A percentile compares a stretch with the other conserved stretches of the same genome.
phyloP scores from a whole-genome alignment of 768 basidiomycete genomes.

The Termitomyces sp. region DNA sequence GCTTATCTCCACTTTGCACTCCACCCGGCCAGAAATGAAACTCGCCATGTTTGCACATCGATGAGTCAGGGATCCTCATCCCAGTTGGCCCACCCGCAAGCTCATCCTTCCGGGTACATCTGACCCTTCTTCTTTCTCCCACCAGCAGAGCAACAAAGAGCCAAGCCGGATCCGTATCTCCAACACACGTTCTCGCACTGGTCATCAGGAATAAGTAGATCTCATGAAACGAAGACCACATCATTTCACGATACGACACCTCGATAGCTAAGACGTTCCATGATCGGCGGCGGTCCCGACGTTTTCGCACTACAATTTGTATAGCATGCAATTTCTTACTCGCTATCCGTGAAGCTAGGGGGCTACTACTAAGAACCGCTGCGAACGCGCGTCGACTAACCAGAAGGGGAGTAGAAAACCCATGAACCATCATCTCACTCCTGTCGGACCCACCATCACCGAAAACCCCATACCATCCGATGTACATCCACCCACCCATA shows the following conservation, averaged over 20 bases:
- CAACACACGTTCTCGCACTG: not conserved
- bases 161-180: not conserved
- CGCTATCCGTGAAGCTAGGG: not conserved
- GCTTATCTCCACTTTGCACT: slow-evolving; percentile 1
- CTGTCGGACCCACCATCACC: not conserved
- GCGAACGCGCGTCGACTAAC: not conserved
- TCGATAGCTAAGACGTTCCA: not conserved
- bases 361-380: not conserved
- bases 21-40: not conserved
- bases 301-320: slow-evolving; percentile 1
- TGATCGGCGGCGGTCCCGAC: slow-evolving; percentile 3
- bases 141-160: not conserved
- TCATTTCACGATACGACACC: not conserved
- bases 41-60: not conserved
- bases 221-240: not conserved
- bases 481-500: not conserved
- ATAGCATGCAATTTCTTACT: not conserved
- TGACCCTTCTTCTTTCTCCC: not conserved
- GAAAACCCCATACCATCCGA: not conserved
- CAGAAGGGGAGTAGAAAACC: not conserved
- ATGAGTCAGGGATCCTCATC: not conserved
- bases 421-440: not conserved
- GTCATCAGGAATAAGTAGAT: not conserved
- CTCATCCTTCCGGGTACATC: not conserved
- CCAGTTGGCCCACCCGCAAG: not conserved